phyloP scores from a whole-genome alignment of 306 rosid species.

The Macrotyloma uniflorum region DNA sequence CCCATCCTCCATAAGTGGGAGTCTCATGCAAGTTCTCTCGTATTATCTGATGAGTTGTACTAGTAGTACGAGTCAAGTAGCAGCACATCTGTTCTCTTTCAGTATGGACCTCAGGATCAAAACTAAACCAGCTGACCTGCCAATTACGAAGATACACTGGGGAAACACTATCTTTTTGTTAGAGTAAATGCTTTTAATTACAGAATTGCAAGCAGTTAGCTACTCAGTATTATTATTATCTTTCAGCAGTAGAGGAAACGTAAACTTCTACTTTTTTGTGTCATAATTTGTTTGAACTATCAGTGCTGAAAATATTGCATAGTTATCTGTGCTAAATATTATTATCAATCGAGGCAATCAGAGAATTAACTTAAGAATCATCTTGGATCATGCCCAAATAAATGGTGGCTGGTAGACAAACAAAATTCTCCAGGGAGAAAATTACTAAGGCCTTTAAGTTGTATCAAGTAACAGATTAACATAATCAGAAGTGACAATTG shows the following conservation, averaged over 20 bases:
- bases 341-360: not conserved
- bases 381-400: conserved; percentile 18
- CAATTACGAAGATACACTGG: conserved; percentile 42
- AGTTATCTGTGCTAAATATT: not conserved
- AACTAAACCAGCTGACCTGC: conserved; percentile 97
- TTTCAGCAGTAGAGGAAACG: conserved; percentile 26
- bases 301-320: conserved; percentile 14
- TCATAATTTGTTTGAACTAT: conserved; percentile 19
- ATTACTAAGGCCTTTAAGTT: conserved; percentile 18
- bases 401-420: conserved; percentile 27
- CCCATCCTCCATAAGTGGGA: conserved; percentile 99
- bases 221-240: conserved; percentile 20
- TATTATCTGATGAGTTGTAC: conserved; percentile 84
- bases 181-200: conserved; percentile 20
- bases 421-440: conserved; percentile 32
- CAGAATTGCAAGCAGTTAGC: conserved; percentile 7
- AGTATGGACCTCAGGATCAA: conserved; percentile 88
- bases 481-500: conserved; percentile 17
- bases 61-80: conserved; percentile 92
- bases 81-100: conserved; percentile 99
- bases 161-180: conserved; percentile 23
- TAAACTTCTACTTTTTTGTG: conserved; percentile 11
- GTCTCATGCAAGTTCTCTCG: conserved; percentile 93
- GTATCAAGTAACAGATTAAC: conserved; percentile 24
- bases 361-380: conserved; percentile 30